phyloP scores from a whole-genome alignment of 2,329 filamentous ascomycete genomes.

The Monosporascus sp. region DNA sequence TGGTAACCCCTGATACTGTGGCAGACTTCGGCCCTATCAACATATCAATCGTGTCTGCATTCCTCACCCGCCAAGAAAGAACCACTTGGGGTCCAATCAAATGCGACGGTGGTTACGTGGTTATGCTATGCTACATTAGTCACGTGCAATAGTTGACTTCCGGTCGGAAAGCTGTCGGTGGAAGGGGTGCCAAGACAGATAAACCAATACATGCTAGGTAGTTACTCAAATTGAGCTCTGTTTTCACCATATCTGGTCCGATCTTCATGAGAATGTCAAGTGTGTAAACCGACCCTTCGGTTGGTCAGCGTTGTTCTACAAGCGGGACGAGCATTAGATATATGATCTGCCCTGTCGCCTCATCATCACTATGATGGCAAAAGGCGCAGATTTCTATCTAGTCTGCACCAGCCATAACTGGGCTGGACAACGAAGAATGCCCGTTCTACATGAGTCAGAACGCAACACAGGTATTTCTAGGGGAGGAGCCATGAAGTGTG shows the following conservation, averaged over 20 bases:
- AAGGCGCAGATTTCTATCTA: too few species aligned
- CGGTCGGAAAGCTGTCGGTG: background rate
- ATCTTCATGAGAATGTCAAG: background rate
- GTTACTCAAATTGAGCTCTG: conserved; percentile 20
- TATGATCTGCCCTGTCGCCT: too few species aligned
- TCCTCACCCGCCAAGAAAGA: background rate
- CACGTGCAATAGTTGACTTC: background rate
- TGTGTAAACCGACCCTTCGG: too few species aligned
- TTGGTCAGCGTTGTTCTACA: too few species aligned
- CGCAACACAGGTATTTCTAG: too few species aligned
- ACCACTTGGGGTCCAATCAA: background rate
- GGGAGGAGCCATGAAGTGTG: too few species aligned
- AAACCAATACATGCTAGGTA: conserved; percentile 24
- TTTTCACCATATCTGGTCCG: conserved; percentile 3
- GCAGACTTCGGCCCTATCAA: conserved; percentile 4
- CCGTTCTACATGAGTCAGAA: too few species aligned
- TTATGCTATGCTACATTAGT: background rate
- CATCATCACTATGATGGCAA: too few species aligned
- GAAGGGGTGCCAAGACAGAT: background rate
- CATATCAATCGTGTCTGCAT: background rate
- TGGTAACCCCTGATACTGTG: conserved; percentile 8
- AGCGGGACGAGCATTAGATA: too few species aligned
- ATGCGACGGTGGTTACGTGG: background rate
- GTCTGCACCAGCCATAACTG: too few species aligned
- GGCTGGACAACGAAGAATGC: too few species aligned